A percentile compares a stretch with the other conserved stretches of the same genome.
These are phyloP conservation scores for Cutaneotrichosporon curvatum DNA, from an alignment of 1,284 basidiomycete genomes.

Conservation along the genomic window DNA sequence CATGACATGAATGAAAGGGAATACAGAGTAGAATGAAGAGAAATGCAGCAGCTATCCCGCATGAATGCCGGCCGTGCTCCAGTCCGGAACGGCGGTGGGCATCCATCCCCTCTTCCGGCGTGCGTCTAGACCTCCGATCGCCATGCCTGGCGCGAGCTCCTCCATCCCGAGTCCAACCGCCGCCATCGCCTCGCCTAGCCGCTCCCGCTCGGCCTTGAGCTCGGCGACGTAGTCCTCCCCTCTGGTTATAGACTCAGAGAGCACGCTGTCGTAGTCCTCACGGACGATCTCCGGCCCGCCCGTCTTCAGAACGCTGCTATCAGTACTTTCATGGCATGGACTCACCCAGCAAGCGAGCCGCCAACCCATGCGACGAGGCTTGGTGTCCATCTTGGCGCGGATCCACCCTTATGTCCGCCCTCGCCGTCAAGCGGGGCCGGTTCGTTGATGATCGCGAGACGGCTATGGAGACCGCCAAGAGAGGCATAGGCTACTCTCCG, in stretches of 20 bases:
- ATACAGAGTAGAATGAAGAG: no score
- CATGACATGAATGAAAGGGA: no score
- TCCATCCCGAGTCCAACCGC: conserved; percentile 35
- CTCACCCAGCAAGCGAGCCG: conserved; percentile 80
- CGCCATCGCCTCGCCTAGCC: conserved; percentile 33
- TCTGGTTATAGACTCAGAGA: conserved; percentile 21
- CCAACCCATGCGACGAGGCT: conserved; percentile 83
- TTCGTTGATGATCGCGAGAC: conserved; percentile 76
- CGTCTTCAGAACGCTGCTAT: conserved; percentile 63
- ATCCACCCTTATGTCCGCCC: conserved; percentile 56
- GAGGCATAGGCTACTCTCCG: conserved; percentile 51
- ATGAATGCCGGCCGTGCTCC: conserved; percentile 54
- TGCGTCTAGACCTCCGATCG: conserved; percentile 7
- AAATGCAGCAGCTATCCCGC: neutral
- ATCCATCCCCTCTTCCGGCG: conserved; percentile 34
- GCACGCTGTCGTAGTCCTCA: conserved; percentile 57
- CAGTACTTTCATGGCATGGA: conserved; percentile 8
- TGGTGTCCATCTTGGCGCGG: conserved; percentile 75
- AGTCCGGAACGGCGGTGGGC: conserved; percentile 56
- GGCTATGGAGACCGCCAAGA: conserved; percentile 60
- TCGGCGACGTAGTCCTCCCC: conserved; percentile 36
- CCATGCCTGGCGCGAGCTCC: conserved; percentile 42
- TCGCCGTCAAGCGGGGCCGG: conserved; percentile 48
- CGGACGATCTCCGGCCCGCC: conserved; percentile 70
- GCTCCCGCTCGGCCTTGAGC: conserved; percentile 45